Percentiles rank a stretch among this genome's conserved stretches.
phyloP scores from a whole-genome alignment of 2,329 filamentous ascomycete genomes.

The Sporothrix pseudoabietina region DNA sequence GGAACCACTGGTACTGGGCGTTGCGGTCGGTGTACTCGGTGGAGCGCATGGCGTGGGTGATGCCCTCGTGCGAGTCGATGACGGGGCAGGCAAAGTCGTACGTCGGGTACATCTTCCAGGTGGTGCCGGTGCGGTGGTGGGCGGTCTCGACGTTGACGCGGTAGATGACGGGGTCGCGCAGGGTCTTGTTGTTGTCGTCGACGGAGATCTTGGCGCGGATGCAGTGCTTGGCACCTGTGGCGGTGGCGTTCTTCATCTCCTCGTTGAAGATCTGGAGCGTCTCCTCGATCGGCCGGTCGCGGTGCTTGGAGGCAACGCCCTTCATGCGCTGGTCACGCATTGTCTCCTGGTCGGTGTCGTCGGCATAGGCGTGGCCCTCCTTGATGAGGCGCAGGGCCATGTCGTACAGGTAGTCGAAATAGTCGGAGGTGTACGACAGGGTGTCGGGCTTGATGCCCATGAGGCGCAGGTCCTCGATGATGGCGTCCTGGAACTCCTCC shows the following conservation, averaged over 20 bases:
- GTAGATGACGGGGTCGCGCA: slow-evolving; percentile 97
- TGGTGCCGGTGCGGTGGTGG: slow-evolving; percentile 77
- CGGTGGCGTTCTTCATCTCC: slow-evolving; percentile 78
- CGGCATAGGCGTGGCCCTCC: slow-evolving; percentile 86
- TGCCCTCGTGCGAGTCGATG: slow-evolving; percentile 77
- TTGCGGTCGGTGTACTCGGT: slow-evolving; percentile 85
- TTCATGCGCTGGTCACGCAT: slow-evolving; percentile 86
- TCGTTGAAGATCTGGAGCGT: slow-evolving; percentile 77
- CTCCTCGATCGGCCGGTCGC: slow-evolving; percentile 78
- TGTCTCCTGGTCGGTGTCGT: slow-evolving; percentile 87
- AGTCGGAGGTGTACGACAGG: slow-evolving; percentile 89
- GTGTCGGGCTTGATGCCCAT: slow-evolving; percentile 90
- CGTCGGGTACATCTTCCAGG: slow-evolving; percentile 84
- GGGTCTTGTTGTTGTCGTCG: slow-evolving; percentile 90
- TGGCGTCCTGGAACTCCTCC: slow-evolving; percentile 91
- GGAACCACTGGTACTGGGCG: slow-evolving; percentile 84
- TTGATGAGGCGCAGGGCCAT: slow-evolving; percentile 82
- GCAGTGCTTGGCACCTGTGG: slow-evolving; percentile 80
- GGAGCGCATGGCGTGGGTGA: slow-evolving; percentile 80
- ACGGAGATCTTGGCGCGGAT: slow-evolving; percentile 93
- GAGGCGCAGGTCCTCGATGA: slow-evolving; percentile 84
- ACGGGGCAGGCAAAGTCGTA: slow-evolving; percentile 87
- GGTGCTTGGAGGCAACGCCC: slow-evolving; percentile 77
- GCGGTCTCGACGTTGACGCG: slow-evolving; percentile 66
- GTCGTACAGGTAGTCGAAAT: slow-evolving; percentile 90